These are phyloP conservation scores for Soucietia sequanensis DNA, from an alignment of 805 yeast species.

Conservation along the genomic window DNA sequence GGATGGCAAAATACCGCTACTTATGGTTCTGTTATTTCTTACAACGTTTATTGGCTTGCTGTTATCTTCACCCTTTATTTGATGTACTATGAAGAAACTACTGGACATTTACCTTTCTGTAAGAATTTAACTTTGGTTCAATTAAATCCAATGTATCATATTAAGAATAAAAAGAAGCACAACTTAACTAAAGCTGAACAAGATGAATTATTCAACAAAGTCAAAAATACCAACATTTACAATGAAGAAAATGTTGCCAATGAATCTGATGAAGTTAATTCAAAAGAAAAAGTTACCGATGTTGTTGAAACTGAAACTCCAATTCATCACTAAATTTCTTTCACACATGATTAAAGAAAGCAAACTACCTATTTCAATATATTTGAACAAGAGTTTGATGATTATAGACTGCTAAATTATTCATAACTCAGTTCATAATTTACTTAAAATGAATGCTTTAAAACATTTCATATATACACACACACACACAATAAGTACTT, in stretches of 20 bases:
- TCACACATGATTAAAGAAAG: too few species aligned
- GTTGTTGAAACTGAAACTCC: too few species aligned
- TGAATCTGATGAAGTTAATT: conserved; percentile 7
- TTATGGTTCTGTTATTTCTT: conserved; percentile 84
- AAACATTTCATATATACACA: neutral
- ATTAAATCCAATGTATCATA: conserved; percentile 73
- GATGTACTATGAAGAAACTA: conserved; percentile 81
- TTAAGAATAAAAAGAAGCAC: conserved; percentile 63
- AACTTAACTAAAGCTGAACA: conserved; percentile 31
- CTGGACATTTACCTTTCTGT: conserved; percentile 75
- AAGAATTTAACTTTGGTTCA: conserved; percentile 37
- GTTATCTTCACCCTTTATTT: conserved; percentile 53
- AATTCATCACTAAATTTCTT: too few species aligned
- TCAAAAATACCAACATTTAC: conserved; percentile 18
- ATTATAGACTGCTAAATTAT: too few species aligned
- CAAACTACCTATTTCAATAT: too few species aligned
- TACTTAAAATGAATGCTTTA: too few species aligned
- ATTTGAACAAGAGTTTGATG: too few species aligned
- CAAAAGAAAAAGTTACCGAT: neutral
- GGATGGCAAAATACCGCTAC: conserved; percentile 99
- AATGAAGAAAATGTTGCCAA: conserved; percentile 14
- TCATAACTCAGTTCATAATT: too few species aligned
- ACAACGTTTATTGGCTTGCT: conserved; percentile 84
- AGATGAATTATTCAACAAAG: conserved; percentile 34
- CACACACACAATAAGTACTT: neutral